Base-by-base conservation (phyloP, 805 yeast genomes). In the Priceomyces haplophilus region DNA sequence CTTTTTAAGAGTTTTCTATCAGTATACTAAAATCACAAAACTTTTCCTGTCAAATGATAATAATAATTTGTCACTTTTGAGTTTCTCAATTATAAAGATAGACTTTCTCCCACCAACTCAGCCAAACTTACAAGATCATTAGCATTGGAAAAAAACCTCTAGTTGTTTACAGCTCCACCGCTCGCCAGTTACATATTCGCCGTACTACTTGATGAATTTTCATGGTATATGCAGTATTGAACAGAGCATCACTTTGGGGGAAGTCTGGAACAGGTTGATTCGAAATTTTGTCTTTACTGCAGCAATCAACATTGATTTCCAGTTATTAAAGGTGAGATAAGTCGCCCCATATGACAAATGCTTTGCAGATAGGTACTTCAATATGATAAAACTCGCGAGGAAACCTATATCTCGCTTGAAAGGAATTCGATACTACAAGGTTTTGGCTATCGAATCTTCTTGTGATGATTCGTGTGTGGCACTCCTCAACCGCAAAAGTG, bases 391-490 rank as follows among this genome's bases (percentile, higher is more conserved):
- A 7, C 5, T 27, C 4, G 15, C 31, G n/a, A 10, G 31, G 5
- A 27, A 10, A 27, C 15, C 31, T n/a, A 11, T 27, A 5, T 11
- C 8, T 5, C n/a, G 15, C 11, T 27, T 10, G 3, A n/a, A 8
- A 17, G 45, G 39, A 10, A 41, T 24, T 13, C 55, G 80, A 36
- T 17, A 45, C 4, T 88, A 86, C 58, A 73, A 72, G 34, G 93
- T 90, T 0, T 65, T 93, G 17, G 93, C 97, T 0, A 79, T 93
- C 11, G 99, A 93, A 58, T 80, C 95, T 0, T 88, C 97, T 0
- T 93, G 99, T 58, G 99, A 93, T 62, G 99, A 93, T 61, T 78
- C 97, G 0, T 89, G 97, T 52, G 91, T 89, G 2, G 86, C 96
- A 0, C 65, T 91, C 6, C 58, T 90, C 2, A 82, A 83, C 31